A percentile compares a stretch with the other conserved stretches of the same genome.
phyloP scores from a whole-genome alignment of 352 stramenopile genomes.

The Phytophthora citrophthora region DNA sequence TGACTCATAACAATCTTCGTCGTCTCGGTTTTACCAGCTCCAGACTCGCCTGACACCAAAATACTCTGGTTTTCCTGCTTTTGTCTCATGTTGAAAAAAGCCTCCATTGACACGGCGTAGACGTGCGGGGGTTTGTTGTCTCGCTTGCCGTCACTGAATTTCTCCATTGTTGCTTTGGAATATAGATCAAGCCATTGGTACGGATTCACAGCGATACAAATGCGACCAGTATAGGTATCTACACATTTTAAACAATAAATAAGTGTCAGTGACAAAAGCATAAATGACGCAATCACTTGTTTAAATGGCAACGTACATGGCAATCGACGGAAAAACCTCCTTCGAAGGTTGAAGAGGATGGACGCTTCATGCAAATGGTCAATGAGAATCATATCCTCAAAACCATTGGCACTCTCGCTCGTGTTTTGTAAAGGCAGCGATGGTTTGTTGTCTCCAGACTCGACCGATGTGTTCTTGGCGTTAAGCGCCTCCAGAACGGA shows the following conservation, averaged over 20 bases:
- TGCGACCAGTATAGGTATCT: constrained; percentile 90
- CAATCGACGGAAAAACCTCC: constrained; percentile 77
- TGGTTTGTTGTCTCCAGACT: constrained; percentile 27
- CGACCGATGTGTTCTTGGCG: constrained; percentile 69
- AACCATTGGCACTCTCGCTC: constrained; percentile 59
- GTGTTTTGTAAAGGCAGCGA: constrained; percentile 81
- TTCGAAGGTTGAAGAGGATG: constrained; percentile 86
- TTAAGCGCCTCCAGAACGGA: constrained; percentile 63
- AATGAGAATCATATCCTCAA: constrained; percentile 90
- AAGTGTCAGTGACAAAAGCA: neutral
- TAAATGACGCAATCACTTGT: neutral
- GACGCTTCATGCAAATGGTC: constrained; percentile 87
- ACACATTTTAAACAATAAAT: constrained; percentile 4
- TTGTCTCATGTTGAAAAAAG: constrained; percentile 83
- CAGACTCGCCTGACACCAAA: constrained; percentile 94
- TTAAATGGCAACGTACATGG: constrained; percentile 61
- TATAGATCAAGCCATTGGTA: constrained; percentile 90
- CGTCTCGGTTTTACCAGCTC: constrained; percentile 96
- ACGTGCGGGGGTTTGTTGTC: constrained; percentile 84
- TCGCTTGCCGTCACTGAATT: constrained; percentile 75
- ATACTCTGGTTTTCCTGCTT: constrained; percentile 93
- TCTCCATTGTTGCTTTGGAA: constrained; percentile 70
- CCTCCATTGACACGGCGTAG: constrained; percentile 88
- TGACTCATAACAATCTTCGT: constrained; percentile 97
- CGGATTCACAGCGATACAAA: constrained; percentile 90